Conservation (phyloP, 495 filamentous ascomycete species). For the Paragyromitra xinjiangensis region DNA sequence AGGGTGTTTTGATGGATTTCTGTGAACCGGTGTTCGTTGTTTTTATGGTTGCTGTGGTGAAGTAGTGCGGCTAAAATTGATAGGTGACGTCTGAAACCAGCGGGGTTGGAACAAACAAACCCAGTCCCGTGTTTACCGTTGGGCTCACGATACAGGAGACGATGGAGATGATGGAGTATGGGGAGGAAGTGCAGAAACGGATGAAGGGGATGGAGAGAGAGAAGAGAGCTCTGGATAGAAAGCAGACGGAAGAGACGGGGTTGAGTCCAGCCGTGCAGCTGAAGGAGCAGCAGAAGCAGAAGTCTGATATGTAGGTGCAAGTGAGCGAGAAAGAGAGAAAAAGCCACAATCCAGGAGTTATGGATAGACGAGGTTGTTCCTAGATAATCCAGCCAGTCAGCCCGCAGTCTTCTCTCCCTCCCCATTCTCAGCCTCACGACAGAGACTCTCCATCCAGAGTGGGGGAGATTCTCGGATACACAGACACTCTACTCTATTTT, state of each 20-base stretch:
- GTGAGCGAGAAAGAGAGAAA: conserved; percentile 1
- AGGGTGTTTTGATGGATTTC: background rate
- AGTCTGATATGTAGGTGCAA: background rate
- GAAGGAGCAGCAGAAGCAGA: background rate
- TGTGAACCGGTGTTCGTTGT: background rate
- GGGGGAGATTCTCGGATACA: background rate
- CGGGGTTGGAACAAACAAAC: conserved; percentile 10
- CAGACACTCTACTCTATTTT: conserved; percentile 1
- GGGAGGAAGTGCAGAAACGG: background rate
- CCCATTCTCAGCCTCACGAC: conserved; percentile 16
- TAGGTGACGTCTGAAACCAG: conserved; percentile 17
- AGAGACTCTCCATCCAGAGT: background rate
- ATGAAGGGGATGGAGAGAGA: background rate
- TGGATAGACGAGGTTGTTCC: background rate
- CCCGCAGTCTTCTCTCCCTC: background rate
- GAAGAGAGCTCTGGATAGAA: background rate
- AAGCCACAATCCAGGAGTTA: conserved; percentile 16
- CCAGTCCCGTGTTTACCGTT: background rate
- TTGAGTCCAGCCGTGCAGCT: background rate
- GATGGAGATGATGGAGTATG: background rate
- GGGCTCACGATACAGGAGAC: background rate
- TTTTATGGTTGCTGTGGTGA: background rate
- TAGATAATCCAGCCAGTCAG: conserved; percentile 9
- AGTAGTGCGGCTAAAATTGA: conserved; percentile 16
- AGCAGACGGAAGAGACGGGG: background rate